Percentiles rank a stretch among this genome's conserved stretches.
phyloP scores from a whole-genome alignment of 768 basidiomycete genomes.

The Ramaria rubella region DNA sequence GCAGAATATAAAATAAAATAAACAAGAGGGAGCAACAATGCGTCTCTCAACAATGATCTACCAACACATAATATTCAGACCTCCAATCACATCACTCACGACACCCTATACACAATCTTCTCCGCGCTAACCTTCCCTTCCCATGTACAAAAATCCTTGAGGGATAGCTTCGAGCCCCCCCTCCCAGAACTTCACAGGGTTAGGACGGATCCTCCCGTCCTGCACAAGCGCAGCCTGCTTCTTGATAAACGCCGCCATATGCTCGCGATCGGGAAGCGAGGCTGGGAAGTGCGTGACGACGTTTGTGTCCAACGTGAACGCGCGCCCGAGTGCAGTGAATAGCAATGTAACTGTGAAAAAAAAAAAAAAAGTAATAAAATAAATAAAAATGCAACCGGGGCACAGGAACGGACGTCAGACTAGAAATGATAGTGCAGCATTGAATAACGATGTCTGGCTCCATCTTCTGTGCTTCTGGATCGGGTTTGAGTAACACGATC shows the following conservation, averaged over 20 bases:
- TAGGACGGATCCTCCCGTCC: neutral
- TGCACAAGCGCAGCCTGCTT: neutral
- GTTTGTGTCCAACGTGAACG: neutral
- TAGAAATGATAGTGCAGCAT: neutral
- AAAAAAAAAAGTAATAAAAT: neutral
- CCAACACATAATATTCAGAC: neutral
- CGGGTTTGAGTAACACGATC: neutral
- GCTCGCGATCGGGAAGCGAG: neutral
- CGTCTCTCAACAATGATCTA: neutral
- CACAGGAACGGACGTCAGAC: no score
- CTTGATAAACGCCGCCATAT: neutral
- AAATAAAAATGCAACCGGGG: no score
- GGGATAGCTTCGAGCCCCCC: constrained; percentile 10
- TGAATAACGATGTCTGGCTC: neutral
- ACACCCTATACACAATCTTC: constrained; percentile 12
- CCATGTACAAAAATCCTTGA: constrained; percentile 13
- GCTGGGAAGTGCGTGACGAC: neutral
- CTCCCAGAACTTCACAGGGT: constrained; percentile 8
- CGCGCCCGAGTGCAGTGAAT: constrained; percentile 8
- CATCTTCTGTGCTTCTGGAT: neutral
- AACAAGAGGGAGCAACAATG: neutral
- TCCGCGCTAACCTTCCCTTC: constrained; percentile 13
- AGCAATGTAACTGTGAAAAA: neutral
- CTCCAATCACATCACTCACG: neutral
- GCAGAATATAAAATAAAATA: neutral